Base-by-base conservation (phyloP, 805 yeast species). In the Komagataella pseudopastoris region DNA sequence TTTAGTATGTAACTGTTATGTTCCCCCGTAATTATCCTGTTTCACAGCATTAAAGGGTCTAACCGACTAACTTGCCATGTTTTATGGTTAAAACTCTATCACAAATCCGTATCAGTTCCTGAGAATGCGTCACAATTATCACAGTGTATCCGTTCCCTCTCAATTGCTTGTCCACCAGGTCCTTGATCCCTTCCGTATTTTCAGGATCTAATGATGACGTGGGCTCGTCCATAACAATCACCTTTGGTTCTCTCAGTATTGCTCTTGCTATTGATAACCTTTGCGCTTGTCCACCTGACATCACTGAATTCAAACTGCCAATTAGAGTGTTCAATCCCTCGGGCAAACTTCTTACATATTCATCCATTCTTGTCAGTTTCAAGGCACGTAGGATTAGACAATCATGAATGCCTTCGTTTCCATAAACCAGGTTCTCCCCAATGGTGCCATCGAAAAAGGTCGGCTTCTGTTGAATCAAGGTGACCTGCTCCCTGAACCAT, bases 271-370 rank as follows among this genome's bases (percentile, higher is more conserved):
- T 79, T 0, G 93, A 82, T 1, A 93, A 62, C 52, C 97, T 68
- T 62, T 93, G 98, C 6, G 84, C 72, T 63, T 93, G 98, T 2
- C 99, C 99, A 23, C 96, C 95, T 1, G 97, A 89, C 46, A 78
- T 57, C 1, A 70, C 56, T 12, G 69, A 64, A 7, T 66, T 60
- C 2, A 71, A 61, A 16, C 72, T 76, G 2, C 82, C 84, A 22
- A 91, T 67, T 12, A 65, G 59, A 0, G 96, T 77, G 45, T 80
- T 71, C 18, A 88, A 60, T 0, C 85, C 84, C 1, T 75, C 68
- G 0, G 85, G 81, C 8, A 87, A 68, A 0, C 73, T 60, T 1
- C 63, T 50, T 5, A 87, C 75, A 56, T 84, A 82, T 0, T 77
- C 77, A 20, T 70, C 63, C 46, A 88, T 67, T 16, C 78, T 76